Base-by-base conservation (phyloP, 305 asterid species). In the Andrographis paniculata region DNA sequence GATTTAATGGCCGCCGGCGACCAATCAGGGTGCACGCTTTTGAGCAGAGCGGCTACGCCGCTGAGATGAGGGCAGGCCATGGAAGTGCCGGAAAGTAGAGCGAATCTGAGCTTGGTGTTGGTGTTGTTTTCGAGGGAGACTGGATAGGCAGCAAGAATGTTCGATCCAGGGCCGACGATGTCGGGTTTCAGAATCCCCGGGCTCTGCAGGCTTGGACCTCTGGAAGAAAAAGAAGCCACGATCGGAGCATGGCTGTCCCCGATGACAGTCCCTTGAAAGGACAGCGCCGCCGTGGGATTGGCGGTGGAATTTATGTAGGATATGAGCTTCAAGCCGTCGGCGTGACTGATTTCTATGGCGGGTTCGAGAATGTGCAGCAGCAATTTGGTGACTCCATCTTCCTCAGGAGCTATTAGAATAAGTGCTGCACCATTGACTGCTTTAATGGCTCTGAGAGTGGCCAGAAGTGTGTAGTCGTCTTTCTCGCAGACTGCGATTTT, bases 51-150 rank as follows among this genome's bases (percentile, higher is more conserved):
- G 0, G 71, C 80, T 1, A 73, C 47, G 0, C 85, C 80, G 6
- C 82, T 69, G 0, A 79, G 76, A 41, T 76, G 84, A 19, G 84
- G 84, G 55, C 82, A 79, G 2, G 89, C 23, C 76, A 76, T 71
- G 2, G 84, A 76, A 1, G 89, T 79, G 0, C 82, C 78, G 0
- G 80, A 71, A 2, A 42, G 10, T 8, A 71, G 1, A 18, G 47
- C 31, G 42, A 70, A 76, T 20, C 33, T 44, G 0, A 61, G 31
- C 12, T 59, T 64, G 5, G 71, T 37, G 16, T 59, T 59, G 0
- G 17, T 54, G 23, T 38, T 42, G 21, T 52, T 44, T 9, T 71
- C 79, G 0, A 68, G 45, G 0, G 84, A 65, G 1, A 22, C 5
- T 0, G 52, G 62, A 69, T 64, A 71, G 0, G 82, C 80, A 0